Percentiles rank a stretch among this genome's conserved stretches.
Conservation (phyloP, 2,329 filamentous ascomycete genomes). For the Aciculosporium take region DNA sequence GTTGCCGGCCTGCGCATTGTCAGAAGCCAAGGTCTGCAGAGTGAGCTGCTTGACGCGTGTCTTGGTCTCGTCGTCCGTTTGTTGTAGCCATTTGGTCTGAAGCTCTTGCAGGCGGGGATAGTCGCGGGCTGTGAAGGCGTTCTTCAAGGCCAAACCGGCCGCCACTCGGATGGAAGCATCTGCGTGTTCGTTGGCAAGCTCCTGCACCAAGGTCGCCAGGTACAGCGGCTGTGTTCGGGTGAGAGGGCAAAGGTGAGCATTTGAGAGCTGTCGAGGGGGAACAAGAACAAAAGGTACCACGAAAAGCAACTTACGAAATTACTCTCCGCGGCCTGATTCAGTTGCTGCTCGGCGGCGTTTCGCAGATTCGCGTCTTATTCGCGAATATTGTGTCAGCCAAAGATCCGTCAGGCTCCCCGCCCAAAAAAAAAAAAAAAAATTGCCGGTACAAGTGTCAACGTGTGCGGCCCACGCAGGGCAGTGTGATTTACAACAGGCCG, state of each 20-base stretch:
- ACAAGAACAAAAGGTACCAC: constrained; percentile 7
- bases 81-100: constrained; percentile 83
- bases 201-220: constrained; percentile 79
- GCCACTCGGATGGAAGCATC: constrained; percentile 78
- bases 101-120: constrained; percentile 74
- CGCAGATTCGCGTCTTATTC: constrained; percentile 77
- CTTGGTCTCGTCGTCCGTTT: constrained; percentile 72
- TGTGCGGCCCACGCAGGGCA: not conserved
- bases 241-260: no score
- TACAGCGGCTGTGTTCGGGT: constrained; percentile 60
- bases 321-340: constrained; percentile 78
- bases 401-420: not conserved
- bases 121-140: constrained; percentile 92
- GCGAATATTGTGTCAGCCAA: constrained; percentile 5
- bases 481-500: no score
- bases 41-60: constrained; percentile 75
- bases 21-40: constrained; percentile 72
- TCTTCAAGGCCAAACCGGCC: constrained; percentile 92
- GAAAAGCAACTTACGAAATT: constrained; percentile 67
- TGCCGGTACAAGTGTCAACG: no score
- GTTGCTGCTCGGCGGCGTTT: constrained; percentile 85
- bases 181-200: constrained; percentile 81
- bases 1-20: constrained; percentile 69
- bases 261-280: constrained; percentile 1
- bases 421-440: not conserved